Base-by-base conservation (phyloP, 345 rosid genomes). In the Carallia pectinifolia region DNA sequence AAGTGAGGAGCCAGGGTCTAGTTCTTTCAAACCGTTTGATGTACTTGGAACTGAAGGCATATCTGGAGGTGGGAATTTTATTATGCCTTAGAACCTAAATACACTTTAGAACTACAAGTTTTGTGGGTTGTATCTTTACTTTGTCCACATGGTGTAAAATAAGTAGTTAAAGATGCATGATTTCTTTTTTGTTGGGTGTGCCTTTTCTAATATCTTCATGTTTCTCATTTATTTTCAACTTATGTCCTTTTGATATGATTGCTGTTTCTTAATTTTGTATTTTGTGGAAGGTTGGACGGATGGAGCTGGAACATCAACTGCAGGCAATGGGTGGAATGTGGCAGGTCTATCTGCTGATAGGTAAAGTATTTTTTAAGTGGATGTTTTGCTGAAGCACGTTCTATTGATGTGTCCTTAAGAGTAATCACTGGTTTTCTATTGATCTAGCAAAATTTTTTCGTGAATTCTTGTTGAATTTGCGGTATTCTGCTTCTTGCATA, bases 21-120 rank as follows among this genome's bases (percentile, higher is more conserved):
- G 81, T 79, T 80, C 93, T 64, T 72, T 81, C 64, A 86, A 86
- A 66, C 88, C 91, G 65, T 89, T 86, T 78, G 91, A 88, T 81
- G 69, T 86, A 70, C 81, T 81, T 74, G 97, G 93, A 64, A 74
- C 81, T 69, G 93, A 84, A 73, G 87, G 90, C 37, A 74, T 80
- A 66, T 78, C 90, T 77, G 79, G 84, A 89, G 99, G 97, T 95
- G 71, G 74, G 79, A 62, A 61, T 66, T 50, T 34, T 37, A 58
- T 60, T 52, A 50, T n/a, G 50, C 58, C 44, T 73, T 34, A 37
- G 62, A 37, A 18, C 72, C 58, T 66, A 18, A 38, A 15, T 64
- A 66, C 71, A 53, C 48, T 53, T 36, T 16, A 36, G 70, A 17
- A 67, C 7, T 13, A 37, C 6, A 55, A 12, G 7, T 67, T 36